These are phyloP conservation scores for Lycium barbarum DNA, from an alignment of 257 asterid genomes.

Conservation along the genomic window DNA sequence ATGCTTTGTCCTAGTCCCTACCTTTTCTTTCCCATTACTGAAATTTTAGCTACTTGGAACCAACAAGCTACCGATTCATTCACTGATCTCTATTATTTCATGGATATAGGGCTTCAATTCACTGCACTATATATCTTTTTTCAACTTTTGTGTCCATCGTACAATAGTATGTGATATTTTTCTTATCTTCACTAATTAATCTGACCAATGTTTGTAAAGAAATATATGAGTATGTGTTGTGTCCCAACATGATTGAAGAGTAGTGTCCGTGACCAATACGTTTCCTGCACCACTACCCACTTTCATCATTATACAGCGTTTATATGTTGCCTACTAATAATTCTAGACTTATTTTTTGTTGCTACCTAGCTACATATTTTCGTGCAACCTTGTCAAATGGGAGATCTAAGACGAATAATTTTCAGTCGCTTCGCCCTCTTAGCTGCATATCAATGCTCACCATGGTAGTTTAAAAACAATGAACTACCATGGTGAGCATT, in stretches of 20 bases:
- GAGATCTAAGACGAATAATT: neutral
- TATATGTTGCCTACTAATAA: neutral
- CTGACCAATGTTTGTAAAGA: no score
- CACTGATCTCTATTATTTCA: no score
- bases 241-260: constrained; percentile 25
- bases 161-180: neutral
- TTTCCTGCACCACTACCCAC: constrained; percentile 62
- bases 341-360: neutral
- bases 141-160: neutral
- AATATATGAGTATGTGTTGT: neutral
- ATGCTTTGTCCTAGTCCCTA: constrained; percentile 33
- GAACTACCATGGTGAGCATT: no score
- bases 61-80: constrained; percentile 10
- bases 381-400: neutral
- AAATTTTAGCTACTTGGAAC: constrained; percentile 31
- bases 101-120: neutral
- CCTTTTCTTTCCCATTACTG: constrained; percentile 47
- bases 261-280: constrained; percentile 54
- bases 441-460: neutral
- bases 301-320: constrained; percentile 50
- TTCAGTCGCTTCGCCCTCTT: neutral
- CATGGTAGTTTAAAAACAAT: no score
- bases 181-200: neutral
- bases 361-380: neutral
- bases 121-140: neutral